Percentiles rank a stretch among this genome's conserved stretches.
These are phyloP conservation scores for Vigna nakashimae DNA, from an alignment of 306 rosid genomes.

Conservation along the genomic window DNA sequence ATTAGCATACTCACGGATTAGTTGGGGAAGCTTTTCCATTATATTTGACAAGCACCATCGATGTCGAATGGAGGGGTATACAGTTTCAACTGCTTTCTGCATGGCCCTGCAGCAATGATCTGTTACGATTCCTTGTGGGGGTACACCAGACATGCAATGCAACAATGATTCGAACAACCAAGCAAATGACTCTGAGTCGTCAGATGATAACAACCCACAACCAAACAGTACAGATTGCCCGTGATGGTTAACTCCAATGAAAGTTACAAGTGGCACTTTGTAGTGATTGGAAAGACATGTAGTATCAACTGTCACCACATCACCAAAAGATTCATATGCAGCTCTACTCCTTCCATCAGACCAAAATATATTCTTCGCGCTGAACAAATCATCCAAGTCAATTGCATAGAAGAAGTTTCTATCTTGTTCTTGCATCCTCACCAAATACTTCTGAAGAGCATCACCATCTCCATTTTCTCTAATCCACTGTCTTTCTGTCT, in stretches of 20 bases:
- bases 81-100: conserved; percentile 39
- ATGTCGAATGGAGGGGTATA: conserved; percentile 38
- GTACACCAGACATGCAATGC: conserved; percentile 39
- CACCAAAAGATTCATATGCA: conserved; percentile 48
- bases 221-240: conserved; percentile 47
- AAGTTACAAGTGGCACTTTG: conserved; percentile 42
- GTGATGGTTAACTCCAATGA: conserved; percentile 48
- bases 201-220: conserved; percentile 42
- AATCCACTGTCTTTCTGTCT: conserved; percentile 6
- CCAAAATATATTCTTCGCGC: conserved; percentile 43
- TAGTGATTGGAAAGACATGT: conserved; percentile 38
- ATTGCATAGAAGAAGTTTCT: conserved; percentile 41
- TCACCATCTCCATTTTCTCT: conserved; percentile 42
- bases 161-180: conserved; percentile 47
- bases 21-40: conserved; percentile 44
- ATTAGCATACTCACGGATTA: conserved; percentile 8
- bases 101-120: conserved; percentile 44
- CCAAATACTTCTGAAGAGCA: conserved; percentile 44
- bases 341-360: conserved; percentile 48
- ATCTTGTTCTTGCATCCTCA: conserved; percentile 46
- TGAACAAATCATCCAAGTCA: conserved; percentile 42
- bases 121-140: conserved; percentile 45
- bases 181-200: conserved; percentile 37
- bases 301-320: conserved; percentile 41
- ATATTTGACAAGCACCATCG: conserved; percentile 45